Conservation (phyloP, 352 stramenopile genomes). For the Stramenopiles sp. region DNA sequence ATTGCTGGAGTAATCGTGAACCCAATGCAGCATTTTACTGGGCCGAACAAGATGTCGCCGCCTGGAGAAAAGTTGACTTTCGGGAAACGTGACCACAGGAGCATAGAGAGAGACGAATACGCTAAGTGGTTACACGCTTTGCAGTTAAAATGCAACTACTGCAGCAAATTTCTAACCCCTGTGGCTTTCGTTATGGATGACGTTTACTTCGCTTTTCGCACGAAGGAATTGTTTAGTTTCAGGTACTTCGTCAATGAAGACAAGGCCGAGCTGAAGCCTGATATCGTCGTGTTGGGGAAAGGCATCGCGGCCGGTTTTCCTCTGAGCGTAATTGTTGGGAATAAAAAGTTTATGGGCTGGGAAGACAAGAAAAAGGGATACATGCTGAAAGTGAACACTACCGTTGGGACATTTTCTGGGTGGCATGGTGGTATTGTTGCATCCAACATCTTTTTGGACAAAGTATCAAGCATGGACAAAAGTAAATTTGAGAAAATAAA, state of each 20-base stretch:
- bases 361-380: background rate
- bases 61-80: background rate
- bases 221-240: background rate
- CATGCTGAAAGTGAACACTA: background rate
- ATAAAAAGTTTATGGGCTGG: background rate
- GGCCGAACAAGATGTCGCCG: background rate
- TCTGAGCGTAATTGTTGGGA: background rate
- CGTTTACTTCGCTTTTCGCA: background rate
- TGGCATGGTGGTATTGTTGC: background rate
- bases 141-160: background rate
- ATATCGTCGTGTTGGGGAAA: background rate
- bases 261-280: background rate
- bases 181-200: background rate
- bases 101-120: background rate
- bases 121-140: background rate
- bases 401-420: background rate
- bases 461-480: background rate
- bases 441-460: background rate
- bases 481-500: background rate
- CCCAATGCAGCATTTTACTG: background rate
- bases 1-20: background rate
- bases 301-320: background rate
- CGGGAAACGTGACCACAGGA: background rate
- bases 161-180: background rate
- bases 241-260: background rate